Evolutionary conservation across 345 rosid species (phyloP).

Genomic region (Boechera divaricarpa): DNA sequence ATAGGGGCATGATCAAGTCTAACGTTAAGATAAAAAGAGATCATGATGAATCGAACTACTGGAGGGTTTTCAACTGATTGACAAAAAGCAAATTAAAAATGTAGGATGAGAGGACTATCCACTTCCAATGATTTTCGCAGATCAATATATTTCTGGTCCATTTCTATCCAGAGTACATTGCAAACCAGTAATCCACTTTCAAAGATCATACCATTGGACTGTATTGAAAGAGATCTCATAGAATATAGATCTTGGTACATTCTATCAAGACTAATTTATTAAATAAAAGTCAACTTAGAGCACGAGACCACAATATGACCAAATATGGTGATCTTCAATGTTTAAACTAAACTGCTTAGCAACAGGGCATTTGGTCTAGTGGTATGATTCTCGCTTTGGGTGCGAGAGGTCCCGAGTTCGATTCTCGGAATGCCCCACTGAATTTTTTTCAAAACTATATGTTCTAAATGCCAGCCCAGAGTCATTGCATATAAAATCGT

Average conservation of each 20-base stretch:
- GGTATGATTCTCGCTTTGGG: slow-evolving; percentile 93
- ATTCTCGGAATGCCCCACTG: slow-evolving; percentile 67
- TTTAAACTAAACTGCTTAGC: neutral
- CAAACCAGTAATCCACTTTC: neutral
- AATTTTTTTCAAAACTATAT: neutral
- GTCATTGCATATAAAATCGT: no score
- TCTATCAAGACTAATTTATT: neutral
- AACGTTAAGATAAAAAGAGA: neutral
- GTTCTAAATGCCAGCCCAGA: no score
- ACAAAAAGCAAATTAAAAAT: no score
- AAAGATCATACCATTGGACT: neutral
- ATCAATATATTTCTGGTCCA: neutral
- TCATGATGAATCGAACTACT: neutral
- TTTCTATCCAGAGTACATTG: neutral
- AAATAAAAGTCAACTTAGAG: neutral
- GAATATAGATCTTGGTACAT: neutral
- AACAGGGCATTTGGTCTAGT: slow-evolving; percentile 78
- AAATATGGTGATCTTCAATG: neutral
- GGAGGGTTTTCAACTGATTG: neutral
- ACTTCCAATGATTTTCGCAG: neutral
- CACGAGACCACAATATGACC: neutral
- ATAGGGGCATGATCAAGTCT: neutral
- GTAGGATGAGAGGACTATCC: neutral
- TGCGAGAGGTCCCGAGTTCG: slow-evolving; percentile 80
- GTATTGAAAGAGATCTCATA: neutral